Evolutionary conservation across 345 rosid genomes (phyloP).

Genomic region (Litchi chinensis): DNA sequence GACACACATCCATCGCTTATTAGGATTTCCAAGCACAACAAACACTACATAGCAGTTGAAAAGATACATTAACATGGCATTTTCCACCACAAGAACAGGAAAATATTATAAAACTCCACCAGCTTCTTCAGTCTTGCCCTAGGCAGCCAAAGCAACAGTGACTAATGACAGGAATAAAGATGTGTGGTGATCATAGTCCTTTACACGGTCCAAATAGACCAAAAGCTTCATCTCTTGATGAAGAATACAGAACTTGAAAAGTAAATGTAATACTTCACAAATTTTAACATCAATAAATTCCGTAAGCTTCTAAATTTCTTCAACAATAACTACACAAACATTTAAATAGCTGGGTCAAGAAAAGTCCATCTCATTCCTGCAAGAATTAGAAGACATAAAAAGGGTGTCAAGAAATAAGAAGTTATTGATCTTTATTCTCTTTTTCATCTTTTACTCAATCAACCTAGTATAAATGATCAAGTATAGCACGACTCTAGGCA

Average conservation of each 20-base stretch:
- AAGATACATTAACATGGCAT: background rate
- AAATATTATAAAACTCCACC: background rate
- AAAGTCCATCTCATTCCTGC: background rate
- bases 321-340: background rate
- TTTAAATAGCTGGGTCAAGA: background rate
- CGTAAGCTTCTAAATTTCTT: background rate
- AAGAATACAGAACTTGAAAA: no score
- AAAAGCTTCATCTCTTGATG: background rate
- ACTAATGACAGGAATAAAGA: background rate
- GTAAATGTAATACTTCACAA: background rate
- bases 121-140: background rate
- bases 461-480: background rate
- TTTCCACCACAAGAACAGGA: background rate
- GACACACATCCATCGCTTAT: background rate
- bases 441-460: background rate
- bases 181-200: background rate
- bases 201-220: constrained; percentile 1
- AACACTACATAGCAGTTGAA: background rate
- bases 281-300: background rate
- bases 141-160: background rate
- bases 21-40: background rate
- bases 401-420: background rate
- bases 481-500: background rate
- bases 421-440: background rate
- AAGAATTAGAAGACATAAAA: background rate